phyloP scores from a whole-genome alignment of 2,329 filamentous ascomycete species.

The Cytospora schulzeri region DNA sequence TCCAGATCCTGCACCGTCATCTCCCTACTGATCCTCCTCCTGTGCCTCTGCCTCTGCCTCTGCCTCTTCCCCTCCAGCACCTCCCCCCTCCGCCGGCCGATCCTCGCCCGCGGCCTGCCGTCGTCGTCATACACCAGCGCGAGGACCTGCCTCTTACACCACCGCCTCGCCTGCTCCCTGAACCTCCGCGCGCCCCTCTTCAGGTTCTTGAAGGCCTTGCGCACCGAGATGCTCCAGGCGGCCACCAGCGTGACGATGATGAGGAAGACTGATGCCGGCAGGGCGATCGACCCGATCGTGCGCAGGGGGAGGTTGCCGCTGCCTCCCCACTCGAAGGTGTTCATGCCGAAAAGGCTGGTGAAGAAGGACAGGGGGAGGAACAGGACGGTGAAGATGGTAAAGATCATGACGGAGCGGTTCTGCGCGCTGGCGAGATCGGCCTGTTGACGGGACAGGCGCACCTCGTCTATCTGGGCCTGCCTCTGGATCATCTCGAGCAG shows the following conservation, averaged over 20 bases:
- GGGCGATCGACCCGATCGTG: constrained; percentile 20
- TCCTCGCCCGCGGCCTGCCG: neutral
- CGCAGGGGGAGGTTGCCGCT: neutral
- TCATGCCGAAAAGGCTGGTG: constrained; percentile 32
- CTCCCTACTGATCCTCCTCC: constrained; percentile 14
- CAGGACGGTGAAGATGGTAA: constrained; percentile 38
- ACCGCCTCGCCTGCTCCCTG: neutral
- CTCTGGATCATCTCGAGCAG: constrained; percentile 21
- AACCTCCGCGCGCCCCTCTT: neutral
- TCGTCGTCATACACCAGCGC: neutral
- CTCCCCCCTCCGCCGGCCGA: neutral
- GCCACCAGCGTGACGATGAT: constrained; percentile 4
- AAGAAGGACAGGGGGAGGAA: constrained; percentile 34
- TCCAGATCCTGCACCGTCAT: constrained; percentile 18
- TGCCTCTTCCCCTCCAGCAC: constrained; percentile 6
- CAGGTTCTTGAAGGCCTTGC: constrained; percentile 2
- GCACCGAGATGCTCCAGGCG: constrained; percentile 14
- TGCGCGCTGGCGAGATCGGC: constrained; percentile 28
- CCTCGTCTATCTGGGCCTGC: constrained; percentile 24
- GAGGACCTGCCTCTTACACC: constrained; percentile 2
- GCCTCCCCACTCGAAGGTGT: constrained; percentile 25
- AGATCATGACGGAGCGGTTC: constrained; percentile 37
- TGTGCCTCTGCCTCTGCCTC: constrained; percentile 3
- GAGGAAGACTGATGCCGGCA: constrained; percentile 11
- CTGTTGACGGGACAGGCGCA: constrained; percentile 21